Percentiles rank a stretch among this genome's conserved stretches.
phyloP scores from a whole-genome alignment of 192 early-diverging fungal genomes.

The Gigaspora rosea region DNA sequence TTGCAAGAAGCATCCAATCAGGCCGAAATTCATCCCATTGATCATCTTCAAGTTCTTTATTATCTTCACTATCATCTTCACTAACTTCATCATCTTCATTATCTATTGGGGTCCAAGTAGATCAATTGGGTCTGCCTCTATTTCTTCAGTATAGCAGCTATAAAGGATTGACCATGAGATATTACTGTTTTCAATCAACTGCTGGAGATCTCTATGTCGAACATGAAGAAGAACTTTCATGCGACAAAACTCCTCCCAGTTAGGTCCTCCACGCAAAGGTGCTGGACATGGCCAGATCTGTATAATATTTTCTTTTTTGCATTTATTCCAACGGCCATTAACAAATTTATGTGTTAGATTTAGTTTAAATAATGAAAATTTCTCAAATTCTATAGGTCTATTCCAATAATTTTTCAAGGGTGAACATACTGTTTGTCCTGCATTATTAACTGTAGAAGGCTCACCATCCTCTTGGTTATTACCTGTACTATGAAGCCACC shows the following conservation, averaged over 20 bases:
- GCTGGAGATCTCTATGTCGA: background rate
- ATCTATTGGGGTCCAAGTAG: slow-evolving; percentile 6
- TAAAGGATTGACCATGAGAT: background rate
- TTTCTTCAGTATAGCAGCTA: background rate
- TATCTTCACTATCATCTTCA: background rate
- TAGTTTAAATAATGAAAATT: too few relatives aligned
- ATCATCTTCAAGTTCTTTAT: background rate
- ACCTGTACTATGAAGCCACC: too few relatives aligned
- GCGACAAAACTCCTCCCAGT: background rate
- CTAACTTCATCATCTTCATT: background rate
- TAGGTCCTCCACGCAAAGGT: background rate
- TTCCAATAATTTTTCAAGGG: too few relatives aligned
- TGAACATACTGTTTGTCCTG: too few relatives aligned
- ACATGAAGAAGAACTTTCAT: slow-evolving; percentile 6
- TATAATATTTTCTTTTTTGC: background rate
- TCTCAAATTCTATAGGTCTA: too few relatives aligned
- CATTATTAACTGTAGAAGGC: too few relatives aligned
- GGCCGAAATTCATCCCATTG: background rate
- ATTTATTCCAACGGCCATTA: slow-evolving; percentile 14
- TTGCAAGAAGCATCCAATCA: too few relatives aligned
- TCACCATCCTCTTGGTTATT: too few relatives aligned
- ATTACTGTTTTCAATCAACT: slow-evolving; percentile 1
- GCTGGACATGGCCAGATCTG: background rate
- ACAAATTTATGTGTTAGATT: too few relatives aligned
- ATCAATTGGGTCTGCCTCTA: background rate